Evolutionary conservation across 2,329 filamentous ascomycete species (phyloP), one percentile per base, ranked within the genome.

Genomic region (Knufia fluminis): DNA sequence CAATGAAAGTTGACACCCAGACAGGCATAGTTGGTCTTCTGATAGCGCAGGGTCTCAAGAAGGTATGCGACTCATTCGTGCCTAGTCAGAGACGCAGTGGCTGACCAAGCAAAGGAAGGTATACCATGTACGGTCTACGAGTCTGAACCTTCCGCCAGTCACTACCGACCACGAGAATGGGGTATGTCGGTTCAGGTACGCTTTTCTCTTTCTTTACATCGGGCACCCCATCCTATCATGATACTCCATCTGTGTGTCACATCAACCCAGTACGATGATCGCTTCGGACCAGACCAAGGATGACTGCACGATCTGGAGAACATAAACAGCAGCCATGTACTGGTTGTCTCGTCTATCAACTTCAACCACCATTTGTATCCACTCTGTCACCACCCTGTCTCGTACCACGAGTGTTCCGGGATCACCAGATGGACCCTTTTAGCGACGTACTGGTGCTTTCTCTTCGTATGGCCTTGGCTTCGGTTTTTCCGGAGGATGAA

Each of bases 101-200:
- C 24, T 28, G n/a, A 20, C 23, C 28, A n/a, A 43, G 28, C 14
- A 10, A 26, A 62, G 61, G 51, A 59, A 26, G 57, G 59, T 2
- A 59, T 62, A 10, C 49, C 55, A 19, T 61, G 49, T 45, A 49
- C 57, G 12, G 52, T 64, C 33, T 59, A 58, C 20, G 62, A 64
- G 44, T 57, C 46, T 17, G 57, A 50, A 40, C 31, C 19, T 22
- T 62, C 40, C 32, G 53, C 35, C 43, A 57, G 43, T 35, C 39
- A 46, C 17, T 56, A 54, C 26, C 59, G 61, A 40, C 51, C 56
- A 9, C 54, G 60, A 28, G 62, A 65, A 56, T 65, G 62, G 62
- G 64, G 60, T 39, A 65, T 65, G 61, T 62, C 60, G 16, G 54
- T 64, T 19, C 62, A 65, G 23, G 41, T 44, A 44, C 12, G 41